These are phyloP conservation scores for Cladochytrium replicatum DNA, from an alignment of 192 early-diverging fungal genomes.

Conservation along the genomic window DNA sequence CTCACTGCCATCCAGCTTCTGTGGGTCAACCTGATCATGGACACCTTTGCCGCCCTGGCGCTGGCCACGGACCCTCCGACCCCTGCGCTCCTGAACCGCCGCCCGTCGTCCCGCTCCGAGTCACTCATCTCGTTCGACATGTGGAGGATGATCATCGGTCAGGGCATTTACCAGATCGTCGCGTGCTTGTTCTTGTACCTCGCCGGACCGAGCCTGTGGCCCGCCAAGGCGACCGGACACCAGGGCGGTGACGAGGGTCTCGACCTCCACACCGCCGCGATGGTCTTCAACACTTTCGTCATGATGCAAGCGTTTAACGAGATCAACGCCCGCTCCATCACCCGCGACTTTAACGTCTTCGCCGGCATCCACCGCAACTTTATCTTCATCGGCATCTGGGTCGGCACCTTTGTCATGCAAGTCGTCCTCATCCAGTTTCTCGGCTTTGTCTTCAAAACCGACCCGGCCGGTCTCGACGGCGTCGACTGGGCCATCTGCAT, in stretches of 20 bases:
- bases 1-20: conserved; percentile 92
- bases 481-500: conserved; percentile 79
- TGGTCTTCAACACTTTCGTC: conserved; percentile 91
- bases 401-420: conserved; percentile 67
- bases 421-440: conserved; percentile 86
- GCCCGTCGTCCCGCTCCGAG: conserved; percentile 64
- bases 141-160: conserved; percentile 86
- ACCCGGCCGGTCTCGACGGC: conserved; percentile 41
- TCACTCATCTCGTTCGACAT: conserved; percentile 78
- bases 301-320: conserved; percentile 94
- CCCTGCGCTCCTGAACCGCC: conserved; percentile 67
- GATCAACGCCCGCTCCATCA: conserved; percentile 82
- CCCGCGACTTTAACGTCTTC: conserved; percentile 79
- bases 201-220: background rate
- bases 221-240: background rate
- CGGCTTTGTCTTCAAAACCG: conserved; percentile 71
- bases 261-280: conserved; percentile 29
- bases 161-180: conserved; percentile 81
- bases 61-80: conserved; percentile 90
- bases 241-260: conserved; percentile 3
- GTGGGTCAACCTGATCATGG: conserved; percentile 99
- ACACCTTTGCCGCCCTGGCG: conserved; percentile 94
- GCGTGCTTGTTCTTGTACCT: conserved; percentile 50
- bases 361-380: conserved; percentile 61
- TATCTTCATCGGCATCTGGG: conserved; percentile 72